Percentiles rank a stretch among this genome's conserved stretches.
phyloP scores from a whole-genome alignment of 352 stramenopile genomes.

The Phytophthora hybrid region DNA sequence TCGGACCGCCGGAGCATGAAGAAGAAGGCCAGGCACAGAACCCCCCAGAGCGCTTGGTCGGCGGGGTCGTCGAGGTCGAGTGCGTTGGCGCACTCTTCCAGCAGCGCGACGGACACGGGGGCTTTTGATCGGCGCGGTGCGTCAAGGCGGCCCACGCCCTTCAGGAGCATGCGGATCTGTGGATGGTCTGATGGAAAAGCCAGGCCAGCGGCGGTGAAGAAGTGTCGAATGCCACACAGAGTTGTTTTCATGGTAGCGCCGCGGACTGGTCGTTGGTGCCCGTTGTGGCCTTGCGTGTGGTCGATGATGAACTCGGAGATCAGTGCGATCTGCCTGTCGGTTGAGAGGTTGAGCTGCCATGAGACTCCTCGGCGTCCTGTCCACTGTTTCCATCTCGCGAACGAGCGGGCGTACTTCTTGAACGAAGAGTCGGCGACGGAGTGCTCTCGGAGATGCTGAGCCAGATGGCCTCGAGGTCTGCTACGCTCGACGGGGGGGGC shows the following conservation, averaged over 20 bases:
- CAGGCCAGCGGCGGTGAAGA: not conserved
- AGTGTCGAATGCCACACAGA: not conserved
- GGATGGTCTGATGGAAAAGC: not conserved
- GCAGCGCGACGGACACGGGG: not conserved
- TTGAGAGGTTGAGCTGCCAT: not conserved
- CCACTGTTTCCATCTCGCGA: not conserved
- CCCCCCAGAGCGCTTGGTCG: too few relatives aligned
- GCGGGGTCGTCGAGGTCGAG: slow-evolving; percentile 2
- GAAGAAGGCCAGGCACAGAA: slow-evolving; percentile 21
- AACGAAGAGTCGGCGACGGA: slow-evolving; percentile 4
- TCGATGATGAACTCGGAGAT: slow-evolving; percentile 22
- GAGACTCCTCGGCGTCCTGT: not conserved
- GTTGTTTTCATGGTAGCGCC: slow-evolving; percentile 4
- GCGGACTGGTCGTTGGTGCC: not conserved
- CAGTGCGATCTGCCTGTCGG: not conserved
- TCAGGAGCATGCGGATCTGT: slow-evolving; percentile 14
- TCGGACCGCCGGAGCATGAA: slow-evolving; percentile 19
- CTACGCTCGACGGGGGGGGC: not conserved
- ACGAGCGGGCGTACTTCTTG: not conserved
- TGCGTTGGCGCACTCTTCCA: not conserved
- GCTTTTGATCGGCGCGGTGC: not conserved
- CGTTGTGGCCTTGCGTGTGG: not conserved
- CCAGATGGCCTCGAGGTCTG: not conserved
- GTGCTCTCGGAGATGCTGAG: slow-evolving; percentile 10
- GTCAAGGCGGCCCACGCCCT: not conserved